Evolutionary conservation across 768 basidiomycete genomes (phyloP).

Genomic region (Kwoniella newhampshirensis): DNA sequence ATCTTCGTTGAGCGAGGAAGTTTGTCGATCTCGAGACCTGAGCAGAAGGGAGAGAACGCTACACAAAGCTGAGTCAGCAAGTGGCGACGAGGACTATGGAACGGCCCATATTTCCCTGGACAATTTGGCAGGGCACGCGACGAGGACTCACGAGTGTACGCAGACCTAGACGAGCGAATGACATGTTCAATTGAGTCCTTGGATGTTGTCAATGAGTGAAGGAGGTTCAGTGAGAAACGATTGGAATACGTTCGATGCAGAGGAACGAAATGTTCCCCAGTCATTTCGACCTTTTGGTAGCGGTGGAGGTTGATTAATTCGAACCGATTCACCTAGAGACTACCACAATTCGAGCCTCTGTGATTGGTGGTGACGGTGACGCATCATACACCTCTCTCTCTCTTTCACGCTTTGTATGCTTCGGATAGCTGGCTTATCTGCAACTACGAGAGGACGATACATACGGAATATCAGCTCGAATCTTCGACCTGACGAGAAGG

Average conservation of each 20-base stretch:
- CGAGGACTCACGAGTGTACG: constrained; percentile 41
- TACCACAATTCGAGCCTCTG: not conserved
- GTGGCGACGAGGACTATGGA: not conserved
- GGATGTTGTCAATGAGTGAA: no score
- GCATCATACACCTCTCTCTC: no score
- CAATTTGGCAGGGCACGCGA: not conserved
- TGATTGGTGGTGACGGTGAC: not conserved
- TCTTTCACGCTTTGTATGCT: no score
- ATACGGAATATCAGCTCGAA: no score
- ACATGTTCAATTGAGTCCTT: constrained; percentile 18
- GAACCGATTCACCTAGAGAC: no score
- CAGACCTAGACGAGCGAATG: constrained; percentile 48
- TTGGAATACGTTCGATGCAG: no score
- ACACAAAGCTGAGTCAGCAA: constrained; percentile 20
- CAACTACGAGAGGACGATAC: no score
- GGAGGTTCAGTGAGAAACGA: no score
- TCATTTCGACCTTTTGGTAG: no score
- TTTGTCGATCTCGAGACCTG: constrained; percentile 42
- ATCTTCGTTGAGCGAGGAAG: constrained; percentile 36
- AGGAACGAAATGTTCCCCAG: no score
- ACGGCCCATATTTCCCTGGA: not conserved
- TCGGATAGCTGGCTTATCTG: no score
- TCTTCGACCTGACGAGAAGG: not conserved
- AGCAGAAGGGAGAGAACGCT: constrained; percentile 47
- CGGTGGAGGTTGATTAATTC: constrained; percentile 2